Evolutionary conservation across 2,329 filamentous ascomycete species (phyloP), one percentile per base, ranked within the genome.

Genomic region (Diaporthe capsici): DNA sequence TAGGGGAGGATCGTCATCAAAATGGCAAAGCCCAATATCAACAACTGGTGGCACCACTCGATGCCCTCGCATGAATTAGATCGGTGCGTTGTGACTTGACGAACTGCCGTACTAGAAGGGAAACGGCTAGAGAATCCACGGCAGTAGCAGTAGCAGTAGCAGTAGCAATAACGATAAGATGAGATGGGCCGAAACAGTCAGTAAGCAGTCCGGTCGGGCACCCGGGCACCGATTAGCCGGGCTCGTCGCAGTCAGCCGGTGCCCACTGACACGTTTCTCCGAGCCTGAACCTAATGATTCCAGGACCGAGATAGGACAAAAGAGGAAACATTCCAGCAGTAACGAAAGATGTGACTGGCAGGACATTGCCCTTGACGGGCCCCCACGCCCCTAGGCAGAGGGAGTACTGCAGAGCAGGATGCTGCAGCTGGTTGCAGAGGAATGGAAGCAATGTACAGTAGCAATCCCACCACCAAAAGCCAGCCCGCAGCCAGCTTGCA

Each of bases 141-240:
- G 47, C 65, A 68, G 31, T 68, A 25, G 47, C n/a, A 22, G 31
- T 68, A 39, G 47, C n/a, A 22, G 42, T 34, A 67, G 28, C 61
- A 67, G 42, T n/a, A 37, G 12, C 34, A 60, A 20, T 3, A 53
- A 25, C 51, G 12, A 68, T 22, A 51, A 31, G 44, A 68, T 25
- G 44, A 37, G 37, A 61, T 42, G n/a, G 6, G 63, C 63, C 44
- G 63, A 51, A 68, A 53, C 63, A 53, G 12, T 39, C 53, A 60
- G 20, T 34, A 31, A 57, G 44, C 57, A 63, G 71, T 44, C 60
- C 37, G 71, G 55, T 65, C 58, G 71, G 71, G 58, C 71, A 73
- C 71, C 58, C 47, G 61, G 61, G 60, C 58, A 65, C 49, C 53
- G 51, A 57, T 28, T 37, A 60, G 42, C 20, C 31, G 55, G 44